Conservation (phyloP, 345 rosid species). For the Luvunga scandens region DNA sequence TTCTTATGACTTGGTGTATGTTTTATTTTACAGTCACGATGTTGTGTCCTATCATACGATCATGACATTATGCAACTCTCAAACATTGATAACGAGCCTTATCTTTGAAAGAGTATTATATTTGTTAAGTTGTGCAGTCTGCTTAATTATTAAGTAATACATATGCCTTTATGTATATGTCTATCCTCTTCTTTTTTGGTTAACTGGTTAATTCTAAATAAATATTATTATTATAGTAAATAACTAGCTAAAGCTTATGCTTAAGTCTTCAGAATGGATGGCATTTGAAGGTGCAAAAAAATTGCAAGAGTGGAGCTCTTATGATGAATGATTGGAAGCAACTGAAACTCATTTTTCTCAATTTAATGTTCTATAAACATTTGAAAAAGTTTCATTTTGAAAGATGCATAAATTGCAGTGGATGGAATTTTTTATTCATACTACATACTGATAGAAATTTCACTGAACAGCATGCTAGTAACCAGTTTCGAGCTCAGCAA, state of each 20-base stretch:
- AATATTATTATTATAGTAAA: neutral
- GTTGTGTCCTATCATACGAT: neutral
- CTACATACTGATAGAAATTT: neutral
- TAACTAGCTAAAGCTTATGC: neutral
- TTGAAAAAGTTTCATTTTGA: neutral
- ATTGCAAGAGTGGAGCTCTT: neutral
- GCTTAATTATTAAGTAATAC: neutral
- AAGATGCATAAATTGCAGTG: neutral
- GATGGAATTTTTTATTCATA: neutral
- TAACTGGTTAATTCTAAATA: neutral
- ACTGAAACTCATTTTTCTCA: neutral
- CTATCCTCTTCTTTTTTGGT: neutral
- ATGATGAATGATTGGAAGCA: neutral
- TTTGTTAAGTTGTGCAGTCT: neutral
- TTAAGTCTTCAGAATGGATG: neutral
- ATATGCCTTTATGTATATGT: too few species aligned
- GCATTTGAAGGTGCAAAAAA: neutral
- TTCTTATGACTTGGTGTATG: neutral
- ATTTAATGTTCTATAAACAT: neutral
- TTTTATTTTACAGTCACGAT: neutral
- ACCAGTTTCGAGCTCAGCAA: neutral
- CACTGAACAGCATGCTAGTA: neutral
- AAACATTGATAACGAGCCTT: neutral
- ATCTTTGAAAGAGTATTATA: neutral
- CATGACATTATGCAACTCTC: neutral